Conservation (phyloP, 495 filamentous ascomycete species). For the Pyrenula massariospora region DNA sequence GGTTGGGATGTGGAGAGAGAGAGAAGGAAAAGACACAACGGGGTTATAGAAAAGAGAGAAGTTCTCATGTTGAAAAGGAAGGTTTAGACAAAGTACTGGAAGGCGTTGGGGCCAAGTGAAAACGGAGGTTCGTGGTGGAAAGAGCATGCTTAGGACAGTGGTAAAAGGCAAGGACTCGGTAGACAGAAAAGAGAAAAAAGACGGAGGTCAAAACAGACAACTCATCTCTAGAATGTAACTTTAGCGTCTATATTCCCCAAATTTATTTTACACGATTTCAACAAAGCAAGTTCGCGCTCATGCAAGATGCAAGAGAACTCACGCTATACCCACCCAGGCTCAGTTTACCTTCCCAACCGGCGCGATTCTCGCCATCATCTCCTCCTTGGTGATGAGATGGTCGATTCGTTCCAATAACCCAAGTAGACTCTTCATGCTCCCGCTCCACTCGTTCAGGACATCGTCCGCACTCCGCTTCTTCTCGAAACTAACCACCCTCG, state of each 20-base stretch:
- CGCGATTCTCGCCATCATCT: slow-evolving; percentile 98
- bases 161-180: too few relatives aligned
- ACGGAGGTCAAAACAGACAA: too few relatives aligned
- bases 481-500: slow-evolving; percentile 81
- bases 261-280: neutral
- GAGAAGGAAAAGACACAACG: too few relatives aligned
- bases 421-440: slow-evolving; percentile 94
- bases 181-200: too few relatives aligned
- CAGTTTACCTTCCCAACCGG: slow-evolving; percentile 30
- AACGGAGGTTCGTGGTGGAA: too few relatives aligned
- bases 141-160: too few relatives aligned
- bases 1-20: too few relatives aligned
- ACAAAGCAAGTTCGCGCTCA: neutral
- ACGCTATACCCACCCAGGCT: neutral
- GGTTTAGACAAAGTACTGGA: too few relatives aligned
- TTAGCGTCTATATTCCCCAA: neutral
- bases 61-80: too few relatives aligned
- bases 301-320: neutral
- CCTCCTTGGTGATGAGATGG: slow-evolving; percentile 98
- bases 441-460: slow-evolving; percentile 96
- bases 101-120: too few relatives aligned
- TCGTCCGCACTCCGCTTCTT: slow-evolving; percentile 94
- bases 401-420: slow-evolving; percentile 89
- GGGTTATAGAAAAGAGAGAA: too few relatives aligned
- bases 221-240: too few relatives aligned